These are phyloP conservation scores for Suhomyces taliae DNA, from an alignment of 1,139 yeast genomes.

Conservation along the genomic window DNA sequence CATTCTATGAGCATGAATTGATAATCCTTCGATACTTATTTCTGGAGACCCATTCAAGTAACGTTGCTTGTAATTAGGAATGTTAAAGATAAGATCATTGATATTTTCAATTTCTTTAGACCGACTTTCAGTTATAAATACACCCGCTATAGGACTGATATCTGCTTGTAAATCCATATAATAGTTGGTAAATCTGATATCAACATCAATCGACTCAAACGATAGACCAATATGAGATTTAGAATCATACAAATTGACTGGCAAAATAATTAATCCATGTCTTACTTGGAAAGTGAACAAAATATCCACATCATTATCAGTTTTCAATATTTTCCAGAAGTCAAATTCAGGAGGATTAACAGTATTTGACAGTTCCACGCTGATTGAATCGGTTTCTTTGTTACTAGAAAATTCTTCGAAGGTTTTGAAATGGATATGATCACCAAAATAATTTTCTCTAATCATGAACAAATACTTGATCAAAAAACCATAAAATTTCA, in stretches of 20 bases:
- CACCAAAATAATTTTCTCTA: conserved; percentile 89
- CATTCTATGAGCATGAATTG: conserved; percentile 83
- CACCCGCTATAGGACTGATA: conserved; percentile 47
- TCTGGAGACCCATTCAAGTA: conserved; percentile 34
- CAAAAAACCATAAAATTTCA: conserved; percentile 77
- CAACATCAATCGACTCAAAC: conserved; percentile 70
- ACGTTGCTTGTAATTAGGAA: conserved; percentile 23
- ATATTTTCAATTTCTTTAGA: conserved; percentile 11
- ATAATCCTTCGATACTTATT: conserved; percentile 60
- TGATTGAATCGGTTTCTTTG: conserved; percentile 7
- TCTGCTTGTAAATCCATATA: conserved; percentile 83
- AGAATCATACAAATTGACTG: conserved; percentile 69
- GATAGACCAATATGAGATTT: conserved; percentile 61
- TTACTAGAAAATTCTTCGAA: conserved; percentile 67
- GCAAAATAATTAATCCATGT: conserved; percentile 70
- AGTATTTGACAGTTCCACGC: background rate
- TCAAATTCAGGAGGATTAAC: conserved; percentile 22
- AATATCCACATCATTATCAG: conserved; percentile 76
- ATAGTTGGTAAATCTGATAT: conserved; percentile 82
- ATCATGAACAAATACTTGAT: conserved; percentile 74
- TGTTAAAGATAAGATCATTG: conserved; percentile 25
- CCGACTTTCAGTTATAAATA: conserved; percentile 21
- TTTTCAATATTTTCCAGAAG: conserved; percentile 44
- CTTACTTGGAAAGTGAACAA: conserved; percentile 68
- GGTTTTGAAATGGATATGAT: conserved; percentile 76